Percentiles rank a stretch among this genome's conserved stretches.
phyloP scores from a whole-genome alignment of 148 eudicot species.

The Rhododendron ovatum region DNA sequence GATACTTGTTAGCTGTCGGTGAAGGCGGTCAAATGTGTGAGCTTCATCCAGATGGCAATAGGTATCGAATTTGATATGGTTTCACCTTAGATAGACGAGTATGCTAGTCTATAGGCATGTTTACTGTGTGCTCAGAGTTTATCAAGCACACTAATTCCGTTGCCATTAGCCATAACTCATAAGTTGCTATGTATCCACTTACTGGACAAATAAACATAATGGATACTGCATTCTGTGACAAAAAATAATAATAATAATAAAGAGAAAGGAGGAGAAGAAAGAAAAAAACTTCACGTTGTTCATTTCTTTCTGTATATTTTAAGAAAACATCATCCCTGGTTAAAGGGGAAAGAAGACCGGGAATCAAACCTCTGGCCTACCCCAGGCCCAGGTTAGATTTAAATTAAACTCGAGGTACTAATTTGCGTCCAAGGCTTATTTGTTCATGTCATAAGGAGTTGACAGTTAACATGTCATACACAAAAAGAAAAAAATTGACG shows the following conservation, averaged over 20 bases:
- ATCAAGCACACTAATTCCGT: background rate
- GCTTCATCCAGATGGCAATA: slow-evolving; percentile 97
- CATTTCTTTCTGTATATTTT: background rate
- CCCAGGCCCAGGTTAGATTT: background rate
- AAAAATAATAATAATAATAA: no score
- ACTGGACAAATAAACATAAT: background rate
- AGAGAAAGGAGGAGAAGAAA: background rate
- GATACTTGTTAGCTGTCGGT: slow-evolving; percentile 61
- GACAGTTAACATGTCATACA: background rate
- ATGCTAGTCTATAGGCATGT: background rate
- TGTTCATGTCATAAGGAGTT: background rate
- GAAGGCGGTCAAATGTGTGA: slow-evolving; percentile 73
- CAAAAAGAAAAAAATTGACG: background rate
- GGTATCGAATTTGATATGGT: slow-evolving; percentile 31
- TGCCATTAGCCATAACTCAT: background rate
- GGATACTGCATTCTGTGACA: background rate
- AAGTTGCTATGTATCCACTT: background rate
- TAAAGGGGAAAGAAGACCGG: background rate
- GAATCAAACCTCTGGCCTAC: background rate
- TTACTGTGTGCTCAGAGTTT: background rate
- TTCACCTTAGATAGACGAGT: background rate
- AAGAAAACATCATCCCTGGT: background rate
- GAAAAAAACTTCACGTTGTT: background rate
- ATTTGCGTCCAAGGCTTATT: background rate
- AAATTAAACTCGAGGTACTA: background rate